A percentile compares a stretch with the other conserved stretches of the same genome.
Evolutionary conservation across 768 basidiomycete species (phyloP).

Genomic region (Termitomyces sp.): DNA sequence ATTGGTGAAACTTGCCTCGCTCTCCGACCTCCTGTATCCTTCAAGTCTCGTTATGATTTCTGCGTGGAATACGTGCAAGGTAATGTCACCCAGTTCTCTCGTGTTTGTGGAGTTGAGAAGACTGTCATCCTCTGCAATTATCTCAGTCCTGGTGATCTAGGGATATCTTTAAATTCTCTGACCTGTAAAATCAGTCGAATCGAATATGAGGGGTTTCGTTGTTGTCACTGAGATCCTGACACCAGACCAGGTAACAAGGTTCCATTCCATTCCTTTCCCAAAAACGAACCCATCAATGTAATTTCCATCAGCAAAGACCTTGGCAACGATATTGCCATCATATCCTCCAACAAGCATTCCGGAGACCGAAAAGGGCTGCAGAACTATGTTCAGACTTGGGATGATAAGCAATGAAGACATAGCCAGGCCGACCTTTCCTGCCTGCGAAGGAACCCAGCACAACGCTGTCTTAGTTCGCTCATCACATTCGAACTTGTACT

Average conservation of each 20-base stretch:
- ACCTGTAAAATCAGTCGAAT: not conserved
- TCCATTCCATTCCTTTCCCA: not conserved
- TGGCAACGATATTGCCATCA: not conserved
- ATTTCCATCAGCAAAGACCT: not conserved
- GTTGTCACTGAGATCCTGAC: not conserved
- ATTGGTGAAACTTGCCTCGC: not conserved
- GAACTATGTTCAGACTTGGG: not conserved
- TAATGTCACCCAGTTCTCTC: slow-evolving; percentile 16
- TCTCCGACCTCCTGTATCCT: not conserved
- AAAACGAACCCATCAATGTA: not conserved
- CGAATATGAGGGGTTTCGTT: not conserved
- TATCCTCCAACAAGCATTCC: not conserved
- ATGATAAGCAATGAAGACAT: not conserved
- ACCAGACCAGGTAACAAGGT: not conserved
- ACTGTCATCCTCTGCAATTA: slow-evolving; percentile 18
- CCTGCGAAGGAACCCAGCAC: slow-evolving; percentile 19
- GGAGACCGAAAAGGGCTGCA: not conserved
- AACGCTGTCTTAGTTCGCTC: slow-evolving; percentile 8
- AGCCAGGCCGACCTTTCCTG: slow-evolving; percentile 14
- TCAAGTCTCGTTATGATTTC: not conserved
- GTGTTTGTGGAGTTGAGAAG: slow-evolving; percentile 8
- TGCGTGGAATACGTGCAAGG: slow-evolving; percentile 1
- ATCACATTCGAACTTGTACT: slow-evolving; percentile 10
- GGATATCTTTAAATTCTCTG: not conserved
- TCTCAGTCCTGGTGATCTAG: not conserved